Evolutionary conservation across 2,329 filamentous ascomycete species (phyloP).

Genomic region (Plectosphaerella sp.): DNA sequence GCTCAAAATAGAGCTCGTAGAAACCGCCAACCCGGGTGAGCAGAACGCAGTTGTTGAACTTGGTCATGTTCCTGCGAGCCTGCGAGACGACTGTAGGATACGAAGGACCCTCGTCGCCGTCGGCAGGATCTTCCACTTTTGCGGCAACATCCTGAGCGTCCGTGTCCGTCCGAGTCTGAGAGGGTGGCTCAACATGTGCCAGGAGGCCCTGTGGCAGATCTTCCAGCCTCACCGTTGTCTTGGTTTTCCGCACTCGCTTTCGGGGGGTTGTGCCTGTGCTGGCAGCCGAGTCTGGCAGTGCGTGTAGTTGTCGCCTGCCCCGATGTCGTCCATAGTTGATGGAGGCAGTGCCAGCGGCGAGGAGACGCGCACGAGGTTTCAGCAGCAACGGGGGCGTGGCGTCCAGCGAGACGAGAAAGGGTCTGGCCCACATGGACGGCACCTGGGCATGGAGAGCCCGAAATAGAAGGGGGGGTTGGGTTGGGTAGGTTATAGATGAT

Average conservation of each 20-base stretch:
- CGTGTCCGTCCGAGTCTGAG: not conserved
- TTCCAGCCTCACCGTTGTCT: constrained; percentile 46
- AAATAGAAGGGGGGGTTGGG: not conserved
- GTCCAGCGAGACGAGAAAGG: not conserved
- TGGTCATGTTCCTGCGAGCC: constrained; percentile 82
- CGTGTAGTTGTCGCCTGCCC: not conserved
- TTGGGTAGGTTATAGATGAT: not conserved
- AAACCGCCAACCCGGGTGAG: constrained; percentile 92
- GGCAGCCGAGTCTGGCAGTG: no score
- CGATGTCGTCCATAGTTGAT: constrained; percentile 1
- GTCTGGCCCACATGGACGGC: not conserved
- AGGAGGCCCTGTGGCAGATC: constrained; percentile 48
- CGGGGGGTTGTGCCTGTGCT: constrained; percentile 14
- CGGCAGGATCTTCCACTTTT: constrained; percentile 31
- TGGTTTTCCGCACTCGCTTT: constrained; percentile 49
- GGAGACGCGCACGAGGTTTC: no score
- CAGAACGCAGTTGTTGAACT: constrained; percentile 85
- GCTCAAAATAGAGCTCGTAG: constrained; percentile 96
- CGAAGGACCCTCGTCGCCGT: constrained; percentile 38
- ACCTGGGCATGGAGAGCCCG: not conserved
- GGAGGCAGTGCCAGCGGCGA: not conserved
- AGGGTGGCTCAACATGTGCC: constrained; percentile 24
- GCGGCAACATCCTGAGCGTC: constrained; percentile 6
- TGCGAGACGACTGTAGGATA: constrained; percentile 91
- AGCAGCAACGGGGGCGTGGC: not conserved